A percentile compares a stretch with the other conserved stretches of the same genome.
Conservation (phyloP, 441 rosid genomes). For the Gossypium trilobum region DNA sequence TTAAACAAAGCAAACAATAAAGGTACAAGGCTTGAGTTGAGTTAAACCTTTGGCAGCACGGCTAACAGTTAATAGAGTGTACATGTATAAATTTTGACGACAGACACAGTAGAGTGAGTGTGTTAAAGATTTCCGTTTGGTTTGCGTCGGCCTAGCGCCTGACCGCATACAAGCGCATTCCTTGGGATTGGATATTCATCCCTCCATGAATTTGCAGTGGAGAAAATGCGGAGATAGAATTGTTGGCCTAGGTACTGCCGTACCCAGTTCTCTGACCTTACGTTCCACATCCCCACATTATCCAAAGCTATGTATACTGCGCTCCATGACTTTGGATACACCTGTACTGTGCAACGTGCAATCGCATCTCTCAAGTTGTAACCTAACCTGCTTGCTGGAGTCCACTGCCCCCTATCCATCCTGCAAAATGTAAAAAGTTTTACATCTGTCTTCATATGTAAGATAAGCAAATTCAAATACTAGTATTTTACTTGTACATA, state of each 20-base stretch:
- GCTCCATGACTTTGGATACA: conserved; percentile 58
- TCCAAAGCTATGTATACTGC: conserved; percentile 62
- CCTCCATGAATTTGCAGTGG: conserved; percentile 45
- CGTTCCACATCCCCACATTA: conserved; percentile 84
- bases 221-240: conserved; percentile 57
- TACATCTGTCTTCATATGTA: neutral
- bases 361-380: conserved; percentile 62
- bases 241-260: conserved; percentile 74
- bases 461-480: neutral
- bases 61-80: neutral
- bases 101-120: neutral
- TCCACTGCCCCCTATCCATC: conserved; percentile 74
- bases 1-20: neutral
- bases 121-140: neutral
- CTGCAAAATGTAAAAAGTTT: conserved; percentile 24
- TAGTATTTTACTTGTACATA: conserved; percentile 18
- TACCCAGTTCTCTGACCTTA: conserved; percentile 67
- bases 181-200: conserved; percentile 62
- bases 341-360: conserved; percentile 57
- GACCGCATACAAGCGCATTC: conserved; percentile 43
- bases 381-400: conserved; percentile 37
- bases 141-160: conserved; percentile 31
- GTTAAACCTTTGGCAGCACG: neutral
- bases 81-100: neutral
- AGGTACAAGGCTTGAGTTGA: neutral